Percentiles rank a stretch among this genome's conserved stretches.
Conservation (phyloP, 805 yeast genomes). For the Sungouiozyma ichnusensis region DNA sequence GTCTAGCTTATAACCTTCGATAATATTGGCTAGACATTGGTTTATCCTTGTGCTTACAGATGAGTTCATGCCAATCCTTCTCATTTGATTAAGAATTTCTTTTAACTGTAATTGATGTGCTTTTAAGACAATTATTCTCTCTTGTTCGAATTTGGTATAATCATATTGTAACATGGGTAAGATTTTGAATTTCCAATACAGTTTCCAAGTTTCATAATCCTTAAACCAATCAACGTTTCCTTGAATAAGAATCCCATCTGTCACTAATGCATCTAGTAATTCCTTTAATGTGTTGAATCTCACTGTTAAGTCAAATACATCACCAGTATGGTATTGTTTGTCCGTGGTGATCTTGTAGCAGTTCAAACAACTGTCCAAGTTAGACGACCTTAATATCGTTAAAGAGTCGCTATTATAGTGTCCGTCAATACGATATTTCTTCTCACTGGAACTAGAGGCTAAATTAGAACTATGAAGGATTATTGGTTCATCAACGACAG, state of each 20-base stretch:
- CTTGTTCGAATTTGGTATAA: constrained; percentile 12
- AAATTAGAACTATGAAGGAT: constrained; percentile 14
- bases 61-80: constrained; percentile 3
- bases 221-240: constrained; percentile 20
- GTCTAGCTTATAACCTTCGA: constrained; percentile 12
- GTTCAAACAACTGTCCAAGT: constrained; percentile 17
- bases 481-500: constrained; percentile 18
- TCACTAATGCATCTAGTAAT: constrained; percentile 19
- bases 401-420: constrained; percentile 12
- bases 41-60: constrained; percentile 12
- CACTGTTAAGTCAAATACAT: constrained; percentile 16
- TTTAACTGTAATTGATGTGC: background rate
- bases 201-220: constrained; percentile 16
- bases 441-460: constrained; percentile 2
- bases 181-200: constrained; percentile 18
- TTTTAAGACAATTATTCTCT: constrained; percentile 6
- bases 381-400: constrained; percentile 12
- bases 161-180: constrained; percentile 17
- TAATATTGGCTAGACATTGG: constrained; percentile 11
- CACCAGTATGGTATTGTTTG: constrained; percentile 10
- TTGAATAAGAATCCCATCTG: constrained; percentile 18
- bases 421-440: constrained; percentile 13
- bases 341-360: constrained; percentile 16
- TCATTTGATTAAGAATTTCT: constrained; percentile 1
- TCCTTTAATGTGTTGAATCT: constrained; percentile 20